phyloP scores from a whole-genome alignment of 352 stramenopile species.

The Thraustochytrium sp. region DNA sequence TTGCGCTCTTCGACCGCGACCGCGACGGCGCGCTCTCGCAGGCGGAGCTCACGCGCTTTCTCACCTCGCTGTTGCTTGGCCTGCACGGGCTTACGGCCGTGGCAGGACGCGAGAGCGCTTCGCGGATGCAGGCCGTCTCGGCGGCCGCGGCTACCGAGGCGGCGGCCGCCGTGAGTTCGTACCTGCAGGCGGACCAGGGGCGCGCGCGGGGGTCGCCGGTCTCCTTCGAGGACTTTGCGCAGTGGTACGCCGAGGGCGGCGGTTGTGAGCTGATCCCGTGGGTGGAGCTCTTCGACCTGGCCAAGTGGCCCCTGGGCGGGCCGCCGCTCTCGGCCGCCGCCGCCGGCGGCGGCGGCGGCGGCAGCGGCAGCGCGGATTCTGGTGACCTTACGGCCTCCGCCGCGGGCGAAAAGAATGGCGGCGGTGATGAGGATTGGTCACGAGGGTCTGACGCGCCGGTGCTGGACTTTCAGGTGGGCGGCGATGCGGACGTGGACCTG shows the following conservation, averaged over 20 bases:
- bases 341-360: neutral
- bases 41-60: neutral
- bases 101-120: neutral
- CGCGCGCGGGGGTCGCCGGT: neutral
- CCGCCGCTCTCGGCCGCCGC: neutral
- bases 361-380: neutral
- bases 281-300: slow-evolving; percentile 28
- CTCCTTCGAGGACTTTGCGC: slow-evolving; percentile 25
- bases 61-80: neutral
- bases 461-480: neutral
- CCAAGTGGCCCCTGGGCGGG: slow-evolving; percentile 15
- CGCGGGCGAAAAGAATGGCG: neutral
- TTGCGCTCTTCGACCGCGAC: slow-evolving; percentile 17
- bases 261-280: slow-evolving; percentile 18
- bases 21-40: neutral
- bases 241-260: neutral
- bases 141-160: neutral
- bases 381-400: neutral
- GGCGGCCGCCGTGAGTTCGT: neutral
- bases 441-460: slow-evolving; percentile 8
- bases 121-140: neutral
- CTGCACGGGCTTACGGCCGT: neutral
- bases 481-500: neutral
- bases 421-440: neutral
- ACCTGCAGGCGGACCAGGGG: neutral